A percentile compares a stretch with the other conserved stretches of the same genome.
Evolutionary conservation across 352 stramenopile species (phyloP).

Genomic region (Phytophthora ramorum): DNA sequence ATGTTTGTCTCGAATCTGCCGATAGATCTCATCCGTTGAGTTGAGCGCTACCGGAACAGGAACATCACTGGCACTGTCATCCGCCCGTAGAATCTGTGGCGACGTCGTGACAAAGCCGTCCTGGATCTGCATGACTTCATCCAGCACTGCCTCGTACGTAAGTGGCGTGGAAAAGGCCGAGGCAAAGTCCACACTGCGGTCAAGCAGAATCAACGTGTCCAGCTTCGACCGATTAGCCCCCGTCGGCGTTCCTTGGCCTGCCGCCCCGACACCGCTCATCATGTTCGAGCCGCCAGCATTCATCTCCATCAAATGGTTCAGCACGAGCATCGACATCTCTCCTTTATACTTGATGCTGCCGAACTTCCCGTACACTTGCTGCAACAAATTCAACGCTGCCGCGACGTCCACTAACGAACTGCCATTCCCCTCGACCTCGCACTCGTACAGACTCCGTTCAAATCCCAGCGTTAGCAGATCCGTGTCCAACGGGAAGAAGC

Average conservation of each 20-base stretch:
- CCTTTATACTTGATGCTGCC: constrained; percentile 84
- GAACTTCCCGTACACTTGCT: constrained; percentile 66
- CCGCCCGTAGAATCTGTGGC: constrained; percentile 45
- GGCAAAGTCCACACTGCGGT: constrained; percentile 74
- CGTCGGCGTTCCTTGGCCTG: constrained; percentile 3
- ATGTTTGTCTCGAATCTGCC: constrained; percentile 69
- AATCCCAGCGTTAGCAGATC: constrained; percentile 70
- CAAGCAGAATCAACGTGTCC: constrained; percentile 74
- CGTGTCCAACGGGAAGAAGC: constrained; percentile 67
- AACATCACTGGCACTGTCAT: constrained; percentile 37
- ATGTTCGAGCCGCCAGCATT: constrained; percentile 28
- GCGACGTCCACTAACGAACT: constrained; percentile 61
- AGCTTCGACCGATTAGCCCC: constrained; percentile 28
- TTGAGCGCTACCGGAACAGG: constrained; percentile 58
- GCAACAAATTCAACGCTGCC: constrained; percentile 54
- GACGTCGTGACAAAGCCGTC: constrained; percentile 63
- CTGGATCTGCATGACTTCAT: constrained; percentile 67
- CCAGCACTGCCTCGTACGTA: constrained; percentile 75
- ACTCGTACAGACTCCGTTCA: constrained; percentile 64
- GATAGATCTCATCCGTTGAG: constrained; percentile 61
- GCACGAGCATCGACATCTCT: constrained; percentile 69
- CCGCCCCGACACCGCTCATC: constrained; percentile 11
- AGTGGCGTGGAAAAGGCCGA: constrained; percentile 72
- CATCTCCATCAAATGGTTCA: constrained; percentile 71
- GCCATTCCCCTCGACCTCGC: constrained; percentile 48